Conservation (phyloP, 1,284 basidiomycete genomes). For the Vanrija sp. region DNA sequence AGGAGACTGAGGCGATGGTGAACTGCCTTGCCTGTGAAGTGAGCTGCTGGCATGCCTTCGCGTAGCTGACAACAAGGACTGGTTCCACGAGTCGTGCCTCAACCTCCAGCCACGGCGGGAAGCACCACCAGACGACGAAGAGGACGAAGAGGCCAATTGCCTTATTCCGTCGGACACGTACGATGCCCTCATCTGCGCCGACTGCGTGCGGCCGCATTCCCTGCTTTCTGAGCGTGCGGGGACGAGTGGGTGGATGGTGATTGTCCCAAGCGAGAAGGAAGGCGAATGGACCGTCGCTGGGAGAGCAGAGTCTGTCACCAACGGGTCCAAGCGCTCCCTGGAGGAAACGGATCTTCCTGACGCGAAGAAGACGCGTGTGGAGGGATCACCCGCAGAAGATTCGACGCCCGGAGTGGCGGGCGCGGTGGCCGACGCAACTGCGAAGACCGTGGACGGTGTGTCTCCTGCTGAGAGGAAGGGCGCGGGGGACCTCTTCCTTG, state of each 20-base stretch:
- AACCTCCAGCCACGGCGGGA: constrained; percentile 27
- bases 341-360: constrained; percentile 3
- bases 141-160: constrained; percentile 37
- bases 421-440: neutral
- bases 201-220: constrained; percentile 22
- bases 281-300: constrained; percentile 28
- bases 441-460: neutral
- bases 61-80: constrained; percentile 26
- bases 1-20: constrained; percentile 47
- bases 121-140: constrained; percentile 20
- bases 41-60: constrained; percentile 4
- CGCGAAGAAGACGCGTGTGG: constrained; percentile 8
- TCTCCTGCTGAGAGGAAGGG: constrained; percentile 12
- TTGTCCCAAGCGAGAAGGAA: constrained; percentile 26
- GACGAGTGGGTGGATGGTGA: constrained; percentile 41
- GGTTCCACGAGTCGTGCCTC: constrained; percentile 46
- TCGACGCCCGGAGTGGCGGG: too few species aligned
- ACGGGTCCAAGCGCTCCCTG: constrained; percentile 3
- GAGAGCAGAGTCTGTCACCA: neutral
- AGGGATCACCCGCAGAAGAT: neutral
- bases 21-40: constrained; percentile 47
- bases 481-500: constrained; percentile 44
- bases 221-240: constrained; percentile 25
- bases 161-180: constrained; percentile 43
- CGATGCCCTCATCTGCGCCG: constrained; percentile 43